Conservation (phyloP, 495 filamentous ascomycete genomes). For the Tetracladium marchalianum region DNA sequence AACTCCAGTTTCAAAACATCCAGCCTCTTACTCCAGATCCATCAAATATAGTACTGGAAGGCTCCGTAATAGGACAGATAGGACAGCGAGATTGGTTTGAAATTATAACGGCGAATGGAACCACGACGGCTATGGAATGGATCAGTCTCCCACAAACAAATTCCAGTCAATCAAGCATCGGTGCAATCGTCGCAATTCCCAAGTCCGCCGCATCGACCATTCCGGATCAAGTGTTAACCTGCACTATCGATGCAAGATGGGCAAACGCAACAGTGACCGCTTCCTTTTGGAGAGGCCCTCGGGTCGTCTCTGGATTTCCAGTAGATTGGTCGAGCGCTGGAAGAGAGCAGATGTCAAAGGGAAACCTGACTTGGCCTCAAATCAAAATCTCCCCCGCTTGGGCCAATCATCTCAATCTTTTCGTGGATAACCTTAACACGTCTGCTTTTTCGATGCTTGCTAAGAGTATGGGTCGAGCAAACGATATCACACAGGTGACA, state of each 20-base stretch:
- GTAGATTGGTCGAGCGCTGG: neutral
- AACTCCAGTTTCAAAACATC: neutral
- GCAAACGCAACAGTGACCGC: slow-evolving; percentile 2
- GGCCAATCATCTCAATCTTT: neutral
- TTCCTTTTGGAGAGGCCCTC: slow-evolving; percentile 2
- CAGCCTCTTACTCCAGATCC: neutral
- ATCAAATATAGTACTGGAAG: neutral
- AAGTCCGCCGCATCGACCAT: neutral
- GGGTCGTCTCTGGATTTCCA: neutral
- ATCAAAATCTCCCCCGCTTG: slow-evolving; percentile 2
- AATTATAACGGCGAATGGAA: neutral
- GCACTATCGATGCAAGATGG: slow-evolving; percentile 12
- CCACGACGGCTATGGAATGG: slow-evolving; percentile 1
- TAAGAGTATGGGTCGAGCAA: neutral
- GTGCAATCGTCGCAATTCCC: slow-evolving; percentile 6
- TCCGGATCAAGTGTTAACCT: slow-evolving; percentile 1
- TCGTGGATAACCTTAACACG: neutral
- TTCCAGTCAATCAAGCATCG: slow-evolving; percentile 1
- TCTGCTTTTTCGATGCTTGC: slow-evolving; percentile 3
- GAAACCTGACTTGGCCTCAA: slow-evolving; percentile 1
- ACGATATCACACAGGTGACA: neutral
- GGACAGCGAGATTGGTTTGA: slow-evolving; percentile 6
- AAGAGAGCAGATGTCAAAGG: neutral
- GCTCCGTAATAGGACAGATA: neutral
- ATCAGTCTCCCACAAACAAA: slow-evolving; percentile 3